A percentile compares a stretch with the other conserved stretches of the same genome.
Evolutionary conservation across 2,329 filamentous ascomycete species (phyloP).

Genomic region (Chrysoporthe austroafricana): DNA sequence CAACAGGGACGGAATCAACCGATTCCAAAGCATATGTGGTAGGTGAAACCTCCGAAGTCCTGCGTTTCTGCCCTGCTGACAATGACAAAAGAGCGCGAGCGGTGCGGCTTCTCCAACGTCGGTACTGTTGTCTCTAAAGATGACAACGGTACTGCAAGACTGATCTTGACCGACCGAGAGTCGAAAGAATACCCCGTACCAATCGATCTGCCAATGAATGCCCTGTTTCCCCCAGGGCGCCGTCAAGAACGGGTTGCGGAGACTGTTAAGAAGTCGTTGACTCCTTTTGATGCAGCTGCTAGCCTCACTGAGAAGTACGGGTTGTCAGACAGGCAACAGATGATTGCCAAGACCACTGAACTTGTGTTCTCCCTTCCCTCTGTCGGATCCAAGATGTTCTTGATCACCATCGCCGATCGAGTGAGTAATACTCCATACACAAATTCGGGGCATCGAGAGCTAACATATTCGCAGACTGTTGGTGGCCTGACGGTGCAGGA

Average conservation of each 20-base stretch:
- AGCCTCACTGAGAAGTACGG: conserved; percentile 70
- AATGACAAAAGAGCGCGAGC: conserved; percentile 67
- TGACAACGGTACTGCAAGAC: conserved; percentile 66
- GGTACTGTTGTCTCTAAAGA: conserved; percentile 71
- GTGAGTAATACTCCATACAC: conserved; percentile 4
- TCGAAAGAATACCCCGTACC: conserved; percentile 73
- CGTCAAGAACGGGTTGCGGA: conserved; percentile 77
- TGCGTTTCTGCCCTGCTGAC: conserved; percentile 24
- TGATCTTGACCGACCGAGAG: conserved; percentile 82
- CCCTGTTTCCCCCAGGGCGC: conserved; percentile 86
- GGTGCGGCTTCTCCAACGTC: conserved; percentile 91
- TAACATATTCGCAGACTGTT: conserved; percentile 57
- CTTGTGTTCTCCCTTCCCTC: conserved; percentile 83
- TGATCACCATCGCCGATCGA: conserved; percentile 95
- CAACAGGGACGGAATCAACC: conserved; percentile 78
- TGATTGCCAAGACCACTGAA: conserved; percentile 67
- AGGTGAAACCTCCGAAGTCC: conserved; percentile 35
- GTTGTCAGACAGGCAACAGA: conserved; percentile 21
- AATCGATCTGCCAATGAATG: conserved; percentile 87
- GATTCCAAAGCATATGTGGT: conserved; percentile 68
- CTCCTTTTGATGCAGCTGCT: conserved; percentile 69
- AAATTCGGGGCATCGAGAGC: not conserved
- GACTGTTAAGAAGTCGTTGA: conserved; percentile 68
- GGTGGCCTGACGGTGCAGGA: conserved; percentile 87
- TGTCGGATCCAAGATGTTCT: conserved; percentile 95